A percentile compares a stretch with the other conserved stretches of the same genome.
Conservation (phyloP, 805 yeast genomes). For the Blastobotrys chiropterorum region DNA sequence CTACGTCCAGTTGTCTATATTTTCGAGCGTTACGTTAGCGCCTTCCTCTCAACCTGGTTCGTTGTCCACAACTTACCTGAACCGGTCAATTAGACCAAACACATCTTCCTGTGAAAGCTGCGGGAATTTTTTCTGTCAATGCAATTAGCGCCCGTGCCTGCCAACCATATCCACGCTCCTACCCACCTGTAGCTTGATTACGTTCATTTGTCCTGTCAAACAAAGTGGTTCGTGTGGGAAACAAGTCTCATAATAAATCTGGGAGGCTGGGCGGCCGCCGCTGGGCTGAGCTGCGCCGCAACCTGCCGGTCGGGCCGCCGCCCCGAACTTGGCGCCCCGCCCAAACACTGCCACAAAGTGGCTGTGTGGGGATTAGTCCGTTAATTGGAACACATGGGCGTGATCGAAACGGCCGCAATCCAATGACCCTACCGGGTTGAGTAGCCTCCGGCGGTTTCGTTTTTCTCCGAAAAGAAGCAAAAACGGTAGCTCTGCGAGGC, state of each 20-base stretch:
- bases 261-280: not conserved
- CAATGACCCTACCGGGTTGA: too few relatives aligned
- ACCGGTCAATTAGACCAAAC: conserved; percentile 77
- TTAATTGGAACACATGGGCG: too few relatives aligned
- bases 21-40: not conserved
- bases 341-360: not conserved
- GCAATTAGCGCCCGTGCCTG: conserved; percentile 8
- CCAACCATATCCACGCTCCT: not conserved
- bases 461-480: not conserved
- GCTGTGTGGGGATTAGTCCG: not conserved
- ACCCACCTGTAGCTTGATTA: conserved; percentile 12
- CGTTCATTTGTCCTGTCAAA: conserved; percentile 8
- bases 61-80: conserved; percentile 35
- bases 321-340: too few relatives aligned
- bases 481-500: not conserved
- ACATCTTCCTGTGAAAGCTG: conserved; percentile 78
- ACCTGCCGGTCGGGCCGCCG: not conserved
- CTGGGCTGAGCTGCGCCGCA: not conserved
- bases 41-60: not conserved
- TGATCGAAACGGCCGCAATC: too few relatives aligned
- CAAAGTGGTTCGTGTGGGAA: conserved; percentile 1
- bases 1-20: conserved; percentile 63
- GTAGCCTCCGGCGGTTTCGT: not conserved
- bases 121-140: conserved; percentile 72
- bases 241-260: not conserved